Evolutionary conservation across 129 eudicot genomes (phyloP).

Genomic region (Dittrichia graveolens): DNA sequence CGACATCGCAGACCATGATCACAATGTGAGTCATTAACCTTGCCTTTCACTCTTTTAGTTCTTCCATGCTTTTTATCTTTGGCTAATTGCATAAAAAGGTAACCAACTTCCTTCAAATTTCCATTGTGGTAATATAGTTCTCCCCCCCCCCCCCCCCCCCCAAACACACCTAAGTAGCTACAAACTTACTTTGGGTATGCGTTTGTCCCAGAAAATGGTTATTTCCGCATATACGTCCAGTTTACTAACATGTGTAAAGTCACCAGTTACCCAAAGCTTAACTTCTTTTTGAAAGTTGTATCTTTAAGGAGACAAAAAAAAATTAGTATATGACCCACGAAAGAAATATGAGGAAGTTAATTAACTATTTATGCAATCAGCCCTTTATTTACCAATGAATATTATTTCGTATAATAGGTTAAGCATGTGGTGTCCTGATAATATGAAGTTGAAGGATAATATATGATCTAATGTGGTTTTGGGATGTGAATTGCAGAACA

Average conservation of each 20-base stretch:
- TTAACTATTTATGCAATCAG: no score
- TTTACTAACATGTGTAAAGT: no score
- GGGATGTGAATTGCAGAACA: constrained; percentile 52
- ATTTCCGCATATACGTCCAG: no score
- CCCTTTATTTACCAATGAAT: no score
- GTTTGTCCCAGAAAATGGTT: no score
- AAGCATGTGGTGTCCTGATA: neutral
- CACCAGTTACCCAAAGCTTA: no score
- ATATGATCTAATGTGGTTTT: constrained; percentile 23
- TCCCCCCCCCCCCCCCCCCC: no score
- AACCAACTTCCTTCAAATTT: neutral
- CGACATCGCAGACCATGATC: constrained; percentile 77
- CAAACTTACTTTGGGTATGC: no score
- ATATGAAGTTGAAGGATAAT: neutral
- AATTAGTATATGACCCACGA: neutral
- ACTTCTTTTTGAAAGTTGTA: no score
- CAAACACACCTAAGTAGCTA: no score
- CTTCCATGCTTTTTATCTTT: neutral
- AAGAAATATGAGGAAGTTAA: neutral
- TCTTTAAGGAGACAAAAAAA: neutral
- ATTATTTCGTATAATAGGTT: no score
- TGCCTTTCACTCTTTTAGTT: neutral
- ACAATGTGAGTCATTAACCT: constrained; percentile 49
- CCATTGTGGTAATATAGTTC: neutral
- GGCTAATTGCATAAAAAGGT: neutral